These are phyloP conservation scores for Chlamydomonas eustigma DNA, from an alignment of 139 green algal genomes.

Conservation along the genomic window DNA sequence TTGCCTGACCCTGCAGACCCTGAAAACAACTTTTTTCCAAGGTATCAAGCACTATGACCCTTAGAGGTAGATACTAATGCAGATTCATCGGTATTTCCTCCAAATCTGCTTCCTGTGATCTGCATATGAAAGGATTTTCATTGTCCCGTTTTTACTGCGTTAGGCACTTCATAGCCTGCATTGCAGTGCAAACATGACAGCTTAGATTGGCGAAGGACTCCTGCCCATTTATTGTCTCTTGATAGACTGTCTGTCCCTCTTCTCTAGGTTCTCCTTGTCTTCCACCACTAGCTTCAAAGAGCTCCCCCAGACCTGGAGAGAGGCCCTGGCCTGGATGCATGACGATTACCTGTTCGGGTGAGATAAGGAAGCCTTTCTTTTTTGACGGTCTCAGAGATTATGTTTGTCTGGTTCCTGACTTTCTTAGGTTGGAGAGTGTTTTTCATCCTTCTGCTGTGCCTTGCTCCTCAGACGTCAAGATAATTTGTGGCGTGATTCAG, in stretches of 20 bases:
- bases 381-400: not conserved
- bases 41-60: not conserved
- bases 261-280: slow-evolving; percentile 62
- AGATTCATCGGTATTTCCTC: too few relatives aligned
- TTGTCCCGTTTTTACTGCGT: too few relatives aligned
- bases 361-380: too few relatives aligned
- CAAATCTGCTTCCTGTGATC: too few relatives aligned
- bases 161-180: too few relatives aligned
- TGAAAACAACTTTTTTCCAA: slow-evolving; percentile 18
- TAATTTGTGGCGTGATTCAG: slow-evolving; percentile 72
- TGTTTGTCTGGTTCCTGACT: not conserved
- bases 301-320: slow-evolving; percentile 59
- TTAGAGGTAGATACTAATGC: too few relatives aligned
- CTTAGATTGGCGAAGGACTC: too few relatives aligned
- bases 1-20: slow-evolving; percentile 48
- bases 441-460: not conserved
- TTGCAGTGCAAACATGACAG: too few relatives aligned
- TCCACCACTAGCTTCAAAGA: slow-evolving; percentile 67
- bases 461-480: slow-evolving; percentile 47
- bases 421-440: too few relatives aligned
- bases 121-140: too few relatives aligned
- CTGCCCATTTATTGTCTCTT: too few relatives aligned
- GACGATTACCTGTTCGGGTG: slow-evolving; percentile 85
- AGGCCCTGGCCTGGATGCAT: slow-evolving; percentile 67
- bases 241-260: too few relatives aligned